Base-by-base conservation (phyloP, 2,329 filamentous ascomycete genomes). In the Colletotrichum paranaense region DNA sequence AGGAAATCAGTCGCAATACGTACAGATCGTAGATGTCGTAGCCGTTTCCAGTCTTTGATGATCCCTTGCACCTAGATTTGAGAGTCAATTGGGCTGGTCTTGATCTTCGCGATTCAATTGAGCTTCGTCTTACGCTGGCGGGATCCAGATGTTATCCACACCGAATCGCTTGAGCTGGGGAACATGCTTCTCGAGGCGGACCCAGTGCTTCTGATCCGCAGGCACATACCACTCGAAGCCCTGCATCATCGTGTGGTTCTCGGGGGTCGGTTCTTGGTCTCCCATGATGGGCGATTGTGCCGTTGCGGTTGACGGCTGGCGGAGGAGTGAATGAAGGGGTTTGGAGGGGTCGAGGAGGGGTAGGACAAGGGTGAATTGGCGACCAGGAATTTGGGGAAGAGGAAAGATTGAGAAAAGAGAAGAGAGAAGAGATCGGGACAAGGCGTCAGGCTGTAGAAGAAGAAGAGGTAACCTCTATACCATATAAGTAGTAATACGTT, bases 171-270 rank as follows among this genome's bases (percentile, higher is more conserved):
- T 90, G 16, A 94, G 84, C 46, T 86, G 85, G 0, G 89, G 87
- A 1, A 93, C 79, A 4, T 87, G 86, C 62, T 86, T 84, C 52
- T 84, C 83, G 2, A 93, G 87, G 19, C 92, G 88, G 62, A 86
- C 83, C 88, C 91, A 94, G 81, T 94, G 92, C 75, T 86, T 84
- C 73, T 88, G 83, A 71, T 92, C 89, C 49, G 88, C 88, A 3
- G 91, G 91, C 6, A 92, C 88, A 78, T 94, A 91, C 92, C 92
- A 94, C 84, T 94, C 92, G 78, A 93, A 94, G 16, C 87, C 90
- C 82, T 94, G 92, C 80, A 94, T 87, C 82, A 94, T 89, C 64
- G 90, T 88, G 78, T 83, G 83, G 75, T 88, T 88, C 77, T 87
- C 84, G 16, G 82, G 80, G 1, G 84, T 63, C 6, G 76, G 63